Conservation (phyloP, 257 asterid species). For the Solanum lycopersicoides region DNA sequence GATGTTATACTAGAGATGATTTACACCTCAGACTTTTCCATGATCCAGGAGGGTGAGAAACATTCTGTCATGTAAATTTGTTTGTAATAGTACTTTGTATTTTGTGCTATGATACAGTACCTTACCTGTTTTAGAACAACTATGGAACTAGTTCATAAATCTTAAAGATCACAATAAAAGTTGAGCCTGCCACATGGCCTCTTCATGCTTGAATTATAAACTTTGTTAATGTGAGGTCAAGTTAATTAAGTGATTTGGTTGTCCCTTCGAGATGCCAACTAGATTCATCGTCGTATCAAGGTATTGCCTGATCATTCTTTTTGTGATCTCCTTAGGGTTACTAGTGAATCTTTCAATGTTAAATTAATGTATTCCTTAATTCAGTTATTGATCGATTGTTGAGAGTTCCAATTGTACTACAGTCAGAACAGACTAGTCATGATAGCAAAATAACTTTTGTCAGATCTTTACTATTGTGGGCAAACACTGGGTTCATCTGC, state of each 20-base stretch:
- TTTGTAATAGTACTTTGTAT: background rate
- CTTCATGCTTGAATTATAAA: background rate
- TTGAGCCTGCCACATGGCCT: background rate
- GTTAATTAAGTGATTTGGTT: background rate
- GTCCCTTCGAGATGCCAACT: background rate
- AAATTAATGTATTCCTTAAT: background rate
- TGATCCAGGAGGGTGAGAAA: background rate
- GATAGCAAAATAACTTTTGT: background rate
- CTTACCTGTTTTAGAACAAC: background rate
- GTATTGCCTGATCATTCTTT: background rate
- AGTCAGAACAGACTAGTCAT: background rate
- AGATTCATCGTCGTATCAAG: background rate
- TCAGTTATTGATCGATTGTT: background rate
- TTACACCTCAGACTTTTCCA: background rate
- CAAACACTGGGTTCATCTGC: background rate
- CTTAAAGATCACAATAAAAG: background rate
- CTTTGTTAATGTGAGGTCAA: background rate
- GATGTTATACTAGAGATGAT: background rate
- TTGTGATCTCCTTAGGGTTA: background rate
- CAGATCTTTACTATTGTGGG: background rate
- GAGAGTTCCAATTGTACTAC: background rate
- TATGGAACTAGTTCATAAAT: background rate
- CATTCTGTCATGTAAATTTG: background rate
- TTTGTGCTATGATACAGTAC: background rate
- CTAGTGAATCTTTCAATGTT: background rate